Conservation (phyloP, 495 filamentous ascomycete genomes). For the Tuber aestivum region DNA sequence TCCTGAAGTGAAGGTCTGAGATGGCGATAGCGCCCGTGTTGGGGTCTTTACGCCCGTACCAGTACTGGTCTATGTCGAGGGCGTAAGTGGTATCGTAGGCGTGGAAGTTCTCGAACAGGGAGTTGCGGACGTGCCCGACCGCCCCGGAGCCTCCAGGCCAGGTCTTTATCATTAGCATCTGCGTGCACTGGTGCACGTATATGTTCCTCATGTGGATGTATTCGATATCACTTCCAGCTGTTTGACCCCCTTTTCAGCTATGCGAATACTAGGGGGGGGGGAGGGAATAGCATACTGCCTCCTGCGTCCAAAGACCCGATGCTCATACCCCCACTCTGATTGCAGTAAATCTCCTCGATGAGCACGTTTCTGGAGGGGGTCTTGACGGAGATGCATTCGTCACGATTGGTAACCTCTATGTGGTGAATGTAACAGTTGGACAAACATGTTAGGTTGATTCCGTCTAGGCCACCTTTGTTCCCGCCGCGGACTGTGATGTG, state of each 20-base stretch:
- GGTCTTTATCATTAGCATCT: slow-evolving; percentile 61
- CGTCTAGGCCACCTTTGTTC: slow-evolving; percentile 50
- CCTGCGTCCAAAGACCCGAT: slow-evolving; percentile 49
- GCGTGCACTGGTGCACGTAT: slow-evolving; percentile 53
- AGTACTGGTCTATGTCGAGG: slow-evolving; percentile 54
- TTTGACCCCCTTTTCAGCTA: not conserved
- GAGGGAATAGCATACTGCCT: not conserved
- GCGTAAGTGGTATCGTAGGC: slow-evolving; percentile 48
- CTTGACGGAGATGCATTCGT: slow-evolving; percentile 54
- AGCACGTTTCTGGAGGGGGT: slow-evolving; percentile 50
- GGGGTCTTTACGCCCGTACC: slow-evolving; percentile 45
- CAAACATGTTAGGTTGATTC: slow-evolving; percentile 49
- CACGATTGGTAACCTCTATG: slow-evolving; percentile 54
- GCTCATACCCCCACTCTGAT: slow-evolving; percentile 53
- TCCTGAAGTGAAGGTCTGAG: slow-evolving; percentile 50
- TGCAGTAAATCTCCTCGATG: slow-evolving; percentile 56
- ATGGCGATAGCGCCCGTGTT: slow-evolving; percentile 51
- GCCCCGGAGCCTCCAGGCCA: slow-evolving; percentile 53
- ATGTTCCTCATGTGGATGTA: slow-evolving; percentile 51
- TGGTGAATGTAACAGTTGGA: slow-evolving; percentile 53
- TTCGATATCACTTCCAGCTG: slow-evolving; percentile 42
- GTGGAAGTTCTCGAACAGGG: slow-evolving; percentile 55
- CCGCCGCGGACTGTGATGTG: slow-evolving; percentile 53
- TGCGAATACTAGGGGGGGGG: not conserved
- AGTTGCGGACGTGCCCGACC: slow-evolving; percentile 47